Evolutionary conservation across 805 yeast genomes (phyloP).

Genomic region (Saturnispora bothae): DNA sequence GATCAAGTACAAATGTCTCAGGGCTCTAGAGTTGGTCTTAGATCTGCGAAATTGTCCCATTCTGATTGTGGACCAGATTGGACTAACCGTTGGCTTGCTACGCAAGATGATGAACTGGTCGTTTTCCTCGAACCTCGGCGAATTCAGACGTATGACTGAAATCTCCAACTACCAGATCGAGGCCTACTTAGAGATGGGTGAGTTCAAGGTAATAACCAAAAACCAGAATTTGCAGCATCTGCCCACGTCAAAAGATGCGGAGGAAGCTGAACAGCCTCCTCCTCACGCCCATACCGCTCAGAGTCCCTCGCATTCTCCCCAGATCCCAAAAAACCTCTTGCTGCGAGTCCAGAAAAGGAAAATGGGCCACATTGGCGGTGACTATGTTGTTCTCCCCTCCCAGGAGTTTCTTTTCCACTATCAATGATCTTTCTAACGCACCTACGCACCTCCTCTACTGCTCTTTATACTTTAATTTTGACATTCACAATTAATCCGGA

Average conservation of each 20-base stretch:
- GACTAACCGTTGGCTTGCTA: conserved; percentile 69
- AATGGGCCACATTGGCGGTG: not conserved
- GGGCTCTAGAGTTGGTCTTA: conserved; percentile 55
- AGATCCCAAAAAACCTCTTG: conserved; percentile 40
- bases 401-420: not conserved
- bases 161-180: conserved; percentile 73
- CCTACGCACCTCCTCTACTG: too few species aligned
- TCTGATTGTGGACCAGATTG: conserved; percentile 68
- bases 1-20: conserved; percentile 47
- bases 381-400: conserved; percentile 5
- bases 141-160: conserved; percentile 66
- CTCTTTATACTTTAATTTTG: too few species aligned
- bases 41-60: conserved; percentile 57
- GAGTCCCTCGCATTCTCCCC: conserved; percentile 36
- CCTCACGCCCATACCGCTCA: conserved; percentile 1
- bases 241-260: too few species aligned
- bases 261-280: conserved; percentile 2
- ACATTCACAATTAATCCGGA: too few species aligned
- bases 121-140: conserved; percentile 72
- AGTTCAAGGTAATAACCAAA: not conserved
- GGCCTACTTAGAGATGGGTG: conserved; percentile 57
- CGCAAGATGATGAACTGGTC: conserved; percentile 85
- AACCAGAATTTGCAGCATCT: too few species aligned
- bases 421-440: not conserved
- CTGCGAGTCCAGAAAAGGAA: not conserved